A percentile compares a stretch with the other conserved stretches of the same genome.
Evolutionary conservation across 73 alveolate species (phyloP).

Genomic region (Paramecium octaurelia): DNA sequence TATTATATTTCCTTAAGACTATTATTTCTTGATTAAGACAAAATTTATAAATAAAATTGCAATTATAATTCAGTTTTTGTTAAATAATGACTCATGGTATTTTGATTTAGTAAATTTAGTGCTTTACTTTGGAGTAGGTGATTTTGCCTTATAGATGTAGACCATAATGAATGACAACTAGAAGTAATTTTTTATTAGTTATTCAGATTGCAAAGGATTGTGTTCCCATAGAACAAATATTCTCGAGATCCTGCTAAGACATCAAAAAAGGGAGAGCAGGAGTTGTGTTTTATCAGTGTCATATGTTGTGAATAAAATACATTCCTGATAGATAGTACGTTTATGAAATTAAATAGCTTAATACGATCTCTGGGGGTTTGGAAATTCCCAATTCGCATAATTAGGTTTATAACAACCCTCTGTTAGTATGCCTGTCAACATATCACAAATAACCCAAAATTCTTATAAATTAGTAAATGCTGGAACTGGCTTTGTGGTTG

Average conservation of each 20-base stretch:
- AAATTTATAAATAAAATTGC: background rate
- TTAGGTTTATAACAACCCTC: background rate
- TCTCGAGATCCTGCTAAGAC: background rate
- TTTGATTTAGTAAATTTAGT: background rate
- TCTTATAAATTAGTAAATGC: background rate
- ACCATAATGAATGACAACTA: background rate
- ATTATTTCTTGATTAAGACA: background rate
- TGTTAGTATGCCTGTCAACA: background rate
- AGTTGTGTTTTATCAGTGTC: background rate
- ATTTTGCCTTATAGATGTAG: background rate
- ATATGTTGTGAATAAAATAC: constrained; percentile 21
- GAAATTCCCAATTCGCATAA: background rate
- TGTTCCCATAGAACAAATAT: background rate
- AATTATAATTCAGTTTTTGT: background rate
- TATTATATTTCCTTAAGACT: background rate
- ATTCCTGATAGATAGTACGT: constrained; percentile 4
- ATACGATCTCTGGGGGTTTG: constrained; percentile 12
- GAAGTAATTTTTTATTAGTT: background rate
- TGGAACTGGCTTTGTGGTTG: constrained; percentile 13
- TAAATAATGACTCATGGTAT: constrained; percentile 37
- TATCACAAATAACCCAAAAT: background rate
- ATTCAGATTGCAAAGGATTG: constrained; percentile 3
- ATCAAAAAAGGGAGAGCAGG: background rate
- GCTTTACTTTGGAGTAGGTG: background rate
- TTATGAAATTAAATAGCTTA: background rate